Base-by-base conservation (phyloP, 164 flowering plant species). In the Nelumbo lutea region DNA sequence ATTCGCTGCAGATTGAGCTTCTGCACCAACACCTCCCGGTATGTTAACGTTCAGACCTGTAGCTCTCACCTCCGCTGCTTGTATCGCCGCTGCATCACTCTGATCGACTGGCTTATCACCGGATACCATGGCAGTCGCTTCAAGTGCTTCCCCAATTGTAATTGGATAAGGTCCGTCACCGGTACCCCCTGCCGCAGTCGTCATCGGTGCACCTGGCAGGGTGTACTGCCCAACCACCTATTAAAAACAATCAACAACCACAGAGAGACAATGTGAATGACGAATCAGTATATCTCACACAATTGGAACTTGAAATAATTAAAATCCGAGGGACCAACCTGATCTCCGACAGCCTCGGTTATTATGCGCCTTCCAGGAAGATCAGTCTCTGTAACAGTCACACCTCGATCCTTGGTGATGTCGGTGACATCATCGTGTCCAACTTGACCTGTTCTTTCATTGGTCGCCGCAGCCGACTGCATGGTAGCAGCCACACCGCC, bases 401-500 rank as follows among this genome's bases (percentile, higher is more conserved):
- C 76, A 6, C 87, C 85, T 38, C 76, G 45, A n/a, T 75, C 52
- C 8, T 46, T 38, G 55, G 71, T 73, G 2, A 62, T 61, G 6
- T 70, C 75, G 7, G 79, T 65, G 46, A 45, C 70, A 0, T 73
- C 64, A 2, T 43, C 27, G 50, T 58, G 73, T 38, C 68, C 61
- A 5, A 85, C 77, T 4, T 73, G 42, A 4, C 88, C 85, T 7
- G 75, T 73, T 40, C 64, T 41, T 40, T 73, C 81, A 57, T 85
- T 87, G 2, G 5, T 42, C 0, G 66, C 55, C 4, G 85, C 86
- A 0, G 85, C 90, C 0, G 87, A 74, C 55, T 77, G 81, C 91
- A 83, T 81, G 71, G 69, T 77, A 11, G 83, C 76, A 9, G 90
- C 87, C 4, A 84, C 78, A 5, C 88, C 89, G 47, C 84, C 87